Conservation (phyloP, 768 basidiomycete genomes). For the Leccinum ochraceum region DNA sequence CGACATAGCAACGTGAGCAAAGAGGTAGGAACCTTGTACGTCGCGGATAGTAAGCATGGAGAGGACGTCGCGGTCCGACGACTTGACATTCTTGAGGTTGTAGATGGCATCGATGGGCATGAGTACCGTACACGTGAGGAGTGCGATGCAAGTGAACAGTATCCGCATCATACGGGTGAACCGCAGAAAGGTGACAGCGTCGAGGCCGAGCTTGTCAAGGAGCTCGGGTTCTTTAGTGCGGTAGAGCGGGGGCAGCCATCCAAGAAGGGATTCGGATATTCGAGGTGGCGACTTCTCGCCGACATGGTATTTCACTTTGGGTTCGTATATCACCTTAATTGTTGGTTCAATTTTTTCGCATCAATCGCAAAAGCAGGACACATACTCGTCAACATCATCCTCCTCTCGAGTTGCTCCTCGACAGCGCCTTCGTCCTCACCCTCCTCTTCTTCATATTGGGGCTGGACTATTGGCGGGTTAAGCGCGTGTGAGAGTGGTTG, state of each 20-base stretch:
- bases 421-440: constrained; percentile 76
- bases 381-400: constrained; percentile 40
- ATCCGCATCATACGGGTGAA: constrained; percentile 63
- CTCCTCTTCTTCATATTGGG: constrained; percentile 52
- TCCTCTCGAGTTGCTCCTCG: constrained; percentile 65
- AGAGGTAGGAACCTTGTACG: constrained; percentile 69
- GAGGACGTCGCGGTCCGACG: constrained; percentile 56
- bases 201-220: constrained; percentile 84
- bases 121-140: constrained; percentile 68
- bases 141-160: constrained; percentile 64
- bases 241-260: constrained; percentile 88
- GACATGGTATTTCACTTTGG: constrained; percentile 89
- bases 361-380: constrained; percentile 13
- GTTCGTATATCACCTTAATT: constrained; percentile 81
- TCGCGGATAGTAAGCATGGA: constrained; percentile 87
- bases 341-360: not conserved
- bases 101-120: constrained; percentile 86
- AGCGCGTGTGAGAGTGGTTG: constrained; percentile 81
- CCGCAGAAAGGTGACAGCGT: constrained; percentile 83
- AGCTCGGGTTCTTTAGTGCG: constrained; percentile 88
- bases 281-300: constrained; percentile 76
- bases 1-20: constrained; percentile 79
- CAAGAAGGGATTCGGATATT: constrained; percentile 79
- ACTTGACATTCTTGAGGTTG: constrained; percentile 66
- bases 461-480: constrained; percentile 48